Percentiles rank a stretch among this genome's conserved stretches.
These are phyloP conservation scores for Polygonum maritimum DNA, from an alignment of 148 eudicot genomes.

Conservation along the genomic window DNA sequence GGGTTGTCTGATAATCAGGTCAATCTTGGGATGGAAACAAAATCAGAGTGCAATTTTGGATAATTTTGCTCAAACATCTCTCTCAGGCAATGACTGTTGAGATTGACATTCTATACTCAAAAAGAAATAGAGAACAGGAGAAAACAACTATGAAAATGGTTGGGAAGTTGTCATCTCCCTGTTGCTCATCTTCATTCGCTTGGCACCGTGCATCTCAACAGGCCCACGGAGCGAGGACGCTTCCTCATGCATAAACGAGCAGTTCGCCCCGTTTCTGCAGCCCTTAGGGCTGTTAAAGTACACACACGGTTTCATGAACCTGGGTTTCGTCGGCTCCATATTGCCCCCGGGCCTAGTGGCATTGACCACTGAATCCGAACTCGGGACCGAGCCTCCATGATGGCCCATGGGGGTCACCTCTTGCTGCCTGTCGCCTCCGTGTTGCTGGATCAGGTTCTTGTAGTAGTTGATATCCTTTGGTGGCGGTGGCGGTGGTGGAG, in stretches of 20 bases:
- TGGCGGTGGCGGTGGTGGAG: slow-evolving; percentile 14
- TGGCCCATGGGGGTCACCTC: slow-evolving; percentile 20
- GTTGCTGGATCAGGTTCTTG: slow-evolving; percentile 9
- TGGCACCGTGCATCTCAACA: slow-evolving; percentile 30
- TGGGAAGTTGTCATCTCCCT: slow-evolving; percentile 47
- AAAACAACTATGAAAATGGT: slow-evolving; percentile 8
- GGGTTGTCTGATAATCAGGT: too few species aligned
- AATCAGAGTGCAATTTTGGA: too few species aligned
- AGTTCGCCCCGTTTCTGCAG: slow-evolving; percentile 57
- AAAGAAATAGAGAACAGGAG: too few species aligned
- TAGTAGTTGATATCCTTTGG: slow-evolving; percentile 1
- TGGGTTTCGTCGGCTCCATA: slow-evolving; percentile 33
- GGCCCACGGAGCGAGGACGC: slow-evolving; percentile 15
- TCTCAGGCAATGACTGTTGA: too few species aligned
- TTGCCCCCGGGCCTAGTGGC: slow-evolving; percentile 11
- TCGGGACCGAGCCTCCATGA: slow-evolving; percentile 24
- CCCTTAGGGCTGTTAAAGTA: slow-evolving; percentile 62
- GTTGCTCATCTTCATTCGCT: slow-evolving; percentile 74
- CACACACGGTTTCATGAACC: slow-evolving; percentile 51
- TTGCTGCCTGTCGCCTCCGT: slow-evolving; percentile 18
- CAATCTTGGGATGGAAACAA: too few species aligned
- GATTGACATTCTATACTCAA: too few species aligned
- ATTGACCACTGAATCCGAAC: slow-evolving; percentile 20
- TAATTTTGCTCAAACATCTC: too few species aligned
- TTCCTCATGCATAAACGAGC: slow-evolving; percentile 48